These are phyloP conservation scores for Citrus mangshanensis DNA, from an alignment of 345 rosid genomes.

Conservation along the genomic window DNA sequence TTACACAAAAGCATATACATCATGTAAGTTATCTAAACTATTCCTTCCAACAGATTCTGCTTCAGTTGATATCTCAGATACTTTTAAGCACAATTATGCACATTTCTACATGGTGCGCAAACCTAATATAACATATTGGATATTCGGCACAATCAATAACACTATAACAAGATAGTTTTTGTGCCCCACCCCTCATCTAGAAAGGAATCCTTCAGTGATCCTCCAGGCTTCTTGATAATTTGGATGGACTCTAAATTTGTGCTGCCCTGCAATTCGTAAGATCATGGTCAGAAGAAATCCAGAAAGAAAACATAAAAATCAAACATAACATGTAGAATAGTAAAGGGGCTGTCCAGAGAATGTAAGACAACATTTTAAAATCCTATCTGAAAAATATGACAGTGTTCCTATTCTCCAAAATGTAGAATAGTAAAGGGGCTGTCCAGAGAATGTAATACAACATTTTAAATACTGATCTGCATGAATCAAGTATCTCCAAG, in stretches of 20 bases:
- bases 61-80: background rate
- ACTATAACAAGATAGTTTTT: background rate
- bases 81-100: background rate
- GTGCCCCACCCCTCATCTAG: slow-evolving; percentile 92
- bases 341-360: background rate
- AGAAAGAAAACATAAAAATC: background rate
- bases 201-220: slow-evolving; percentile 89
- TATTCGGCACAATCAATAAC: background rate
- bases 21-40: background rate
- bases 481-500: background rate
- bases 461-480: background rate
- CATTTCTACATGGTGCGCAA: background rate
- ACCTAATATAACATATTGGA: background rate
- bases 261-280: slow-evolving; percentile 68
- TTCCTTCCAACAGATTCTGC: background rate
- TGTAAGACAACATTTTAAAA: background rate
- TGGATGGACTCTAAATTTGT: slow-evolving; percentile 94
- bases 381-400: background rate
- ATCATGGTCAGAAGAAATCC: background rate
- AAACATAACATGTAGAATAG: background rate
- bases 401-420: background rate
- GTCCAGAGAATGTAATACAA: background rate
- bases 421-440: background rate
- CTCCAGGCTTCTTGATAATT: slow-evolving; percentile 97
- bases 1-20: background rate